Evolutionary conservation across 345 rosid genomes (phyloP).

Genomic region (Noccaea bulbosa): DNA sequence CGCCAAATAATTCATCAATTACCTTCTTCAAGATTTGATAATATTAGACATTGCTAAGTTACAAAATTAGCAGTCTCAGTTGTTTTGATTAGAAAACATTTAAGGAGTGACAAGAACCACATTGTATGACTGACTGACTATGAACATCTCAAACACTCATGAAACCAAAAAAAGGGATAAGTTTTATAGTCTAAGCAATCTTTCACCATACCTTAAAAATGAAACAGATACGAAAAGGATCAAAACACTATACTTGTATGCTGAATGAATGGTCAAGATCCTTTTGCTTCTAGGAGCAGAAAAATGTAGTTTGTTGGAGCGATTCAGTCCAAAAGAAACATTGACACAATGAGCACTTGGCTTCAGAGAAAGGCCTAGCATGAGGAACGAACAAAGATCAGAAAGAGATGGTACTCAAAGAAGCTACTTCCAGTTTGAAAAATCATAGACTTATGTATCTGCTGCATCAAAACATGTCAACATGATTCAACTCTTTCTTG

Average conservation of each 20-base stretch:
- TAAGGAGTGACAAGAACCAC: background rate
- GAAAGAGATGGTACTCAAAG: background rate
- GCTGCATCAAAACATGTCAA: background rate
- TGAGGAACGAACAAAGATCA: slow-evolving; percentile 1
- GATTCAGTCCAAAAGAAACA: slow-evolving; percentile 54
- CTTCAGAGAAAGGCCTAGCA: slow-evolving; percentile 53
- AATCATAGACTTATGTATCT: background rate
- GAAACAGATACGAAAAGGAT: background rate
- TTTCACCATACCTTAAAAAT: background rate
- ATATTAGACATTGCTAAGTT: no score
- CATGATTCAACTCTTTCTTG: background rate
- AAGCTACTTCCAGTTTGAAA: slow-evolving; percentile 6
- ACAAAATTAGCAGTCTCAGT: slow-evolving; percentile 6
- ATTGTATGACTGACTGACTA: slow-evolving; percentile 5
- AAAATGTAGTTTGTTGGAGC: slow-evolving; percentile 46
- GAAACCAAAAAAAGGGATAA: no score
- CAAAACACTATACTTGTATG: slow-evolving; percentile 59
- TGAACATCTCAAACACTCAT: background rate
- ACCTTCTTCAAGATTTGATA: no score
- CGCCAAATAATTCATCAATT: no score
- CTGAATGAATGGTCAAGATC: slow-evolving; percentile 61
- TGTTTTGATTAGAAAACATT: background rate
- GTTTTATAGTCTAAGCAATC: background rate
- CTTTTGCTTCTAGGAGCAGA: slow-evolving; percentile 55
- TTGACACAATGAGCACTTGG: slow-evolving; percentile 46